Conservation (phyloP, 2,329 filamentous ascomycete species). For the Epicoccum sorghinum region DNA sequence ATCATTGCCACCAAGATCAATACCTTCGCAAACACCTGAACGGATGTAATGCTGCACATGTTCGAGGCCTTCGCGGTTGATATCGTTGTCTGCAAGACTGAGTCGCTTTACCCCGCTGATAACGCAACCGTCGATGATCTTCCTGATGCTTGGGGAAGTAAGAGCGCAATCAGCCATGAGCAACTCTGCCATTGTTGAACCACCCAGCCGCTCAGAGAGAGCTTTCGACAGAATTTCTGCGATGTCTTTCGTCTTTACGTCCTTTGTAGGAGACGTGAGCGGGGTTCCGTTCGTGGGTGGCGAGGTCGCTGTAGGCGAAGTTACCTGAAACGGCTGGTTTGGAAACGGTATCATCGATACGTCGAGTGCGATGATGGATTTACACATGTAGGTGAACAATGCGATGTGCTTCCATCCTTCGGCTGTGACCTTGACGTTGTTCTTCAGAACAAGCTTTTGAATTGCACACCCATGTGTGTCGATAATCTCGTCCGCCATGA, state of each 20-base stretch:
- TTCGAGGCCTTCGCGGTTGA: conserved; percentile 74
- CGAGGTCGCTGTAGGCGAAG: conserved; percentile 24
- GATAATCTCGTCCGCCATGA: conserved; percentile 16
- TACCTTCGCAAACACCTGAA: conserved; percentile 78
- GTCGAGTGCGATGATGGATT: conserved; percentile 83
- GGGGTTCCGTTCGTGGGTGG: conserved; percentile 16
- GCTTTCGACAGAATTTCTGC: conserved; percentile 74
- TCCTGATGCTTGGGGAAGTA: conserved; percentile 71
- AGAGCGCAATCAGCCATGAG: conserved; percentile 81
- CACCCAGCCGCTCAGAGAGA: conserved; percentile 76
- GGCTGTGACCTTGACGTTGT: conserved; percentile 80
- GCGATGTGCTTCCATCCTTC: conserved; percentile 93
- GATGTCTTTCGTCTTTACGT: conserved; percentile 55
- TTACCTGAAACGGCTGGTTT: conserved; percentile 20
- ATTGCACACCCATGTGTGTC: conserved; percentile 66
- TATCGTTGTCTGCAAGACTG: conserved; percentile 80
- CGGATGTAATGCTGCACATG: conserved; percentile 79
- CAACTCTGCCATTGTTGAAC: conserved; percentile 78
- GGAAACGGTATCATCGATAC: conserved; percentile 80
- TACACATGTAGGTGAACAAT: conserved; percentile 88
- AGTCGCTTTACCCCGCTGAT: conserved; percentile 78
- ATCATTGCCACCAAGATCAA: conserved; percentile 89
- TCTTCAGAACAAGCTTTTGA: conserved; percentile 85
- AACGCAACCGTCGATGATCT: conserved; percentile 81
- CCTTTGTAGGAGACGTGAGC: conserved; percentile 13